A percentile compares a stretch with the other conserved stretches of the same genome.
Evolutionary conservation across 306 rosid species (phyloP).

Genomic region (Vigna trinervia): DNA sequence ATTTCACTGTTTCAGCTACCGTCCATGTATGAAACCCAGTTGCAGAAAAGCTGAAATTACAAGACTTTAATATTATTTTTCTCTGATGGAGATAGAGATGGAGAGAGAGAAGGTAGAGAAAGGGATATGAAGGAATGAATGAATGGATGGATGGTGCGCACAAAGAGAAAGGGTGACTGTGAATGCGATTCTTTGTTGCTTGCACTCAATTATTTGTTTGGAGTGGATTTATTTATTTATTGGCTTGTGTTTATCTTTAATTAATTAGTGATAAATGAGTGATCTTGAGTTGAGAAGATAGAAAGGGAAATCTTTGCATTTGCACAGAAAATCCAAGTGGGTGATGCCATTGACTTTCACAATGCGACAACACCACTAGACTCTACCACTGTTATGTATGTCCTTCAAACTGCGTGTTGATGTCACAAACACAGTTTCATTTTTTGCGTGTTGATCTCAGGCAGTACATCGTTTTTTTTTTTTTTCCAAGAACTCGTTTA

Average conservation of each 20-base stretch:
- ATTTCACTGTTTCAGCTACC: slow-evolving; percentile 35
- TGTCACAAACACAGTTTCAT: not conserved
- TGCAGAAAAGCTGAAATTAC: not conserved
- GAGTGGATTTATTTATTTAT: not conserved
- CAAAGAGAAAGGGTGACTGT: slow-evolving; percentile 7
- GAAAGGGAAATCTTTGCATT: not conserved
- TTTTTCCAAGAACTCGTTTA: no score
- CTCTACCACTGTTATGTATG: not conserved
- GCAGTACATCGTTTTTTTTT: no score
- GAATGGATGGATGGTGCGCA: slow-evolving; percentile 20
- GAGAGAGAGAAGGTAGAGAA: slow-evolving; percentile 2
- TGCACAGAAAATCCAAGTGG: slow-evolving; percentile 29
- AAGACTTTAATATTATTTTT: not conserved
- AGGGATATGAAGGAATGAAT: slow-evolving; percentile 11
- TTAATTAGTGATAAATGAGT: not conserved
- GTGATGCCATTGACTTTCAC: slow-evolving; percentile 39
- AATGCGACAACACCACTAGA: not conserved
- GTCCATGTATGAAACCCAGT: slow-evolving; percentile 11
- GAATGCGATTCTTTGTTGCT: slow-evolving; percentile 26
- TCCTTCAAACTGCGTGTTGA: not conserved
- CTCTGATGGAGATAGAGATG: slow-evolving; percentile 6
- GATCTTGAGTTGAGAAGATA: not conserved
- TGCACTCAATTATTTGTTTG: slow-evolving; percentile 37
- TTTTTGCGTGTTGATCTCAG: not conserved
- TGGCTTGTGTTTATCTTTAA: not conserved